Percentiles rank a stretch among this genome's conserved stretches.
Evolutionary conservation across 495 filamentous ascomycete genomes (phyloP).

Genomic region (Pseudotulostoma volvatum): DNA sequence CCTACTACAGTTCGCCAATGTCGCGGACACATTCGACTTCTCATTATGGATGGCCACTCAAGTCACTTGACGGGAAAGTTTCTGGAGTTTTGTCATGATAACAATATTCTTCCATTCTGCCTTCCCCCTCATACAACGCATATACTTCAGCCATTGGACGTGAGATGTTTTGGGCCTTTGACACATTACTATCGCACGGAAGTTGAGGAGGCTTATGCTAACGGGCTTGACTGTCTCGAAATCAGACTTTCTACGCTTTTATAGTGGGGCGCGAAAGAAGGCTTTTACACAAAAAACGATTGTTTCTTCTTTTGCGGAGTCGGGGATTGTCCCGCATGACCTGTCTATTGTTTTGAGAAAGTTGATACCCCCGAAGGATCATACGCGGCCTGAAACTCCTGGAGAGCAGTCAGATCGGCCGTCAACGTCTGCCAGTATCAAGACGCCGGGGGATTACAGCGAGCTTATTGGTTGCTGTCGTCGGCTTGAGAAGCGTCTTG

Average conservation of each 20-base stretch:
- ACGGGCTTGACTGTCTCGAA: conserved; percentile 6
- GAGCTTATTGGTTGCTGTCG: neutral
- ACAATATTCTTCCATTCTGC: conserved; percentile 8
- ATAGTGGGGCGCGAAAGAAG: conserved; percentile 2
- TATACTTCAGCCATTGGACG: conserved; percentile 9
- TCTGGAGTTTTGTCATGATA: conserved; percentile 2
- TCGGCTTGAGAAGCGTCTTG: neutral
- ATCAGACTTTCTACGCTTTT: conserved; percentile 7
- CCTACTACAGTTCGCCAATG: neutral
- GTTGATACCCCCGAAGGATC: neutral
- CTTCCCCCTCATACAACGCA: conserved; percentile 7
- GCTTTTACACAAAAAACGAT: conserved; percentile 5
- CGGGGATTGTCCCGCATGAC: conserved; percentile 6
- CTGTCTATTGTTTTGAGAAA: conserved; percentile 2
- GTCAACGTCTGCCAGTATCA: neutral
- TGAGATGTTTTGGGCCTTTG: conserved; percentile 9
- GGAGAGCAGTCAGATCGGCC: neutral
- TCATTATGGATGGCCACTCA: conserved; percentile 7
- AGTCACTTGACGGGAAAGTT: conserved; percentile 5
- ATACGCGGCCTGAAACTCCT: neutral
- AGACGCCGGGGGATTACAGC: neutral
- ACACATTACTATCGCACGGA: neutral
- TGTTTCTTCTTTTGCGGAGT: neutral
- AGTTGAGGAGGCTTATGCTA: neutral
- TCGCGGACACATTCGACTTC: neutral